Conservation (phyloP, 1,139 yeast species). For the Yamadazyma conglobata region DNA sequence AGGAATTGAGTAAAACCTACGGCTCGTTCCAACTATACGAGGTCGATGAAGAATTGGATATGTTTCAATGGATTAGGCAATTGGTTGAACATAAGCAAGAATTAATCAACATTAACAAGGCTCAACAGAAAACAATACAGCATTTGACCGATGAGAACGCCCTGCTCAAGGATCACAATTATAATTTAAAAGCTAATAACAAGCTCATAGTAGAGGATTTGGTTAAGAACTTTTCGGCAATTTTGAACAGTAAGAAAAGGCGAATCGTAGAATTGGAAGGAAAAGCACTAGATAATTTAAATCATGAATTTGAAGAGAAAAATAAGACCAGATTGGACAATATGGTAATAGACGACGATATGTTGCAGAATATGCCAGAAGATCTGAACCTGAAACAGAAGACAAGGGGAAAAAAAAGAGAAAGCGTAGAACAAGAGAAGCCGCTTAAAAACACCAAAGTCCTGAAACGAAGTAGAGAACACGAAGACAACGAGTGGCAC, state of each 20-base stretch:
- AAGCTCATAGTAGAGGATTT: constrained; percentile 28
- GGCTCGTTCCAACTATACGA: constrained; percentile 11
- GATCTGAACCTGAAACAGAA: too few relatives aligned
- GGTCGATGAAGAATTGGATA: constrained; percentile 11
- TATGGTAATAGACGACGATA: constrained; percentile 15
- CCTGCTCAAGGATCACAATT: constrained; percentile 8
- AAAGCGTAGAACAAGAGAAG: neutral
- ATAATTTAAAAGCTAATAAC: constrained; percentile 18
- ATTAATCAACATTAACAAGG: neutral
- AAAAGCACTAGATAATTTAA: constrained; percentile 19
- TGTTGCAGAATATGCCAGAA: constrained; percentile 13
- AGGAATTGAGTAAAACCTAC: constrained; percentile 11
- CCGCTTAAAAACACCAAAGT: constrained; percentile 1
- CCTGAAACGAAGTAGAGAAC: constrained; percentile 2
- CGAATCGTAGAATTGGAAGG: constrained; percentile 29
- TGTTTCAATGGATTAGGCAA: constrained; percentile 13
- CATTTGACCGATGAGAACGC: constrained; percentile 7
- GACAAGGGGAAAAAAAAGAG: constrained; percentile 3
- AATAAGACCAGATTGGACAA: constrained; percentile 20
- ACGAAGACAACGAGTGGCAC: neutral
- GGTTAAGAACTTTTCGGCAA: constrained; percentile 34
- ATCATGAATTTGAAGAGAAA: constrained; percentile 18
- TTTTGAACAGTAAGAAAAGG: constrained; percentile 35
- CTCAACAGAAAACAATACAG: neutral
- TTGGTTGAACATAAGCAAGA: constrained; percentile 8